A percentile compares a stretch with the other conserved stretches of the same genome.
phyloP scores from a whole-genome alignment of 208 protist species.

The Wallacemonas sp. region DNA sequence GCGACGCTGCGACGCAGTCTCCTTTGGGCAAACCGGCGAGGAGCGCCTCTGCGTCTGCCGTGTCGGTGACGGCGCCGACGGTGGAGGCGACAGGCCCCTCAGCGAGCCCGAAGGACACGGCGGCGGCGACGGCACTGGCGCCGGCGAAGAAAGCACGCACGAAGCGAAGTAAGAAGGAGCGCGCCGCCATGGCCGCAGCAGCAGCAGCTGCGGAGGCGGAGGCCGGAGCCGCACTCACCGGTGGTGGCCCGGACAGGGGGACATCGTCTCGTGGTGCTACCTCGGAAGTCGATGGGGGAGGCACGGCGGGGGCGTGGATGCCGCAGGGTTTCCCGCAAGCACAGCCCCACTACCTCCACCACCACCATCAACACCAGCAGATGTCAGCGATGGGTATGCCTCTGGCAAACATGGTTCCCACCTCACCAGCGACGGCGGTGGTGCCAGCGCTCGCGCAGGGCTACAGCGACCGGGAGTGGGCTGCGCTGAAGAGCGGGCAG shows the following conservation, averaged over 20 bases:
- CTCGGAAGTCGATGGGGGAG: too few species aligned
- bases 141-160: slow-evolving; percentile 11
- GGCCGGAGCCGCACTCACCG: not conserved
- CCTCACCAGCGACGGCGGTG: too few species aligned
- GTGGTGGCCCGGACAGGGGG: not conserved
- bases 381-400: too few species aligned
- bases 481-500: too few species aligned
- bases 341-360: not conserved
- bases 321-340: too few species aligned
- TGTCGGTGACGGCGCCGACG: not conserved
- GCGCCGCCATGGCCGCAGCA: slow-evolving; percentile 13
- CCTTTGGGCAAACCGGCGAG: slow-evolving; percentile 6
- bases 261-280: too few species aligned
- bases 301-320: too few species aligned
- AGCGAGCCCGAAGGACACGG: not conserved
- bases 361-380: not conserved
- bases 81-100: not conserved
- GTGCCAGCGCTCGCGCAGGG: too few species aligned
- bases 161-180: slow-evolving; percentile 24
- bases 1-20: not conserved
- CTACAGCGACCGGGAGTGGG: too few species aligned
- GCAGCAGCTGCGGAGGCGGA: not conserved
- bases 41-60: not conserved
- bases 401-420: too few species aligned
- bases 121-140: not conserved